Conservation (phyloP, 129 eudicot genomes). For the Silybum marianum region DNA sequence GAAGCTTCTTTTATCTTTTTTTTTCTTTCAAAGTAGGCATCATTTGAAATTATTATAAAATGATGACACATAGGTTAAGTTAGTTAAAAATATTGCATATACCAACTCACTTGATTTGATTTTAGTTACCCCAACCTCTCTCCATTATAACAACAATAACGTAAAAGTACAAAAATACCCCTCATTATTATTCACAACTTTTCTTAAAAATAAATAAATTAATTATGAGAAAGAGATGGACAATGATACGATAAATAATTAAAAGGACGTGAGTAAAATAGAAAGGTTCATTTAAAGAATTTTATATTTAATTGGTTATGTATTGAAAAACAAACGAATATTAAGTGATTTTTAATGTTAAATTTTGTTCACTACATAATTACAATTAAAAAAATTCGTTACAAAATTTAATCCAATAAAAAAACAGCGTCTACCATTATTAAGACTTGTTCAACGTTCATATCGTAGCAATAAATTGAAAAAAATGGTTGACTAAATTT, state of each 20-base stretch:
- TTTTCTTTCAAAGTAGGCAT: slow-evolving; percentile 5
- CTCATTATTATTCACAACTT: neutral
- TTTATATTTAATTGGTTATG: too few relatives aligned
- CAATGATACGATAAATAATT: neutral
- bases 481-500: neutral
- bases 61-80: slow-evolving; percentile 30
- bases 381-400: too few relatives aligned
- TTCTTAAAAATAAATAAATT: neutral
- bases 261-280: neutral
- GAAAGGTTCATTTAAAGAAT: neutral
- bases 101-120: slow-evolving; percentile 30
- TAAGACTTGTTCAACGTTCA: neutral
- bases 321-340: neutral
- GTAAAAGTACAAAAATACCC: slow-evolving; percentile 6
- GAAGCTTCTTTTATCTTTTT: slow-evolving; percentile 14
- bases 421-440: neutral
- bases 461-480: too few relatives aligned
- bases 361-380: neutral
- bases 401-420: too few relatives aligned
- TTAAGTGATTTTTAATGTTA: neutral
- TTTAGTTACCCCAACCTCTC: slow-evolving; percentile 29
- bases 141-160: neutral
- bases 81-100: slow-evolving; percentile 17
- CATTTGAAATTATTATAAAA: slow-evolving; percentile 18
- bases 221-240: too few relatives aligned